A percentile compares a stretch with the other conserved stretches of the same genome.
These are phyloP conservation scores for Phlebopus sp. DNA, from an alignment of 1,284 basidiomycete genomes.

Conservation along the genomic window DNA sequence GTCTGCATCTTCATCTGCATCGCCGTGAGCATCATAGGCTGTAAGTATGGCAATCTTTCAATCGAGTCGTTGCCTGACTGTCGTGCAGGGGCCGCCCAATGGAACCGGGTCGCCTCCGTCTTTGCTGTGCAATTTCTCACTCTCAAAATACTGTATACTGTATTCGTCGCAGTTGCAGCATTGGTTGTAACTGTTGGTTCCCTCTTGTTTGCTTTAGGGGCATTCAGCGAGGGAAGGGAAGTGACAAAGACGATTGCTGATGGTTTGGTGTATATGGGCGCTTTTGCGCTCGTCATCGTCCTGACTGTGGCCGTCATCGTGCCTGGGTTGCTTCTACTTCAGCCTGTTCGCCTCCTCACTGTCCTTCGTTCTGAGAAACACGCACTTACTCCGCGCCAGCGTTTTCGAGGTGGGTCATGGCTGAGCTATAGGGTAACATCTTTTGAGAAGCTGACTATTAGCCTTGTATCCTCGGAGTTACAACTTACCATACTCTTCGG, in stretches of 20 bases:
- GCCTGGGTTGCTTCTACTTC: slow-evolving; percentile 68
- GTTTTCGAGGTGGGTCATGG: slow-evolving; percentile 63
- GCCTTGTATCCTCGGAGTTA: slow-evolving; percentile 73
- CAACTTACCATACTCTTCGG: slow-evolving; percentile 62
- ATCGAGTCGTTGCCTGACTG: slow-evolving; percentile 2
- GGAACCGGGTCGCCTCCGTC: slow-evolving; percentile 59
- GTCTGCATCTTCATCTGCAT: slow-evolving; percentile 56
- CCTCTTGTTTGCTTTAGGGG: slow-evolving; percentile 61
- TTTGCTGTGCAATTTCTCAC: slow-evolving; percentile 57
- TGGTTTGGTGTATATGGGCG: slow-evolving; percentile 69
- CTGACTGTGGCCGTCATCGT: slow-evolving; percentile 68
- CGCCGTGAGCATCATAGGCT: slow-evolving; percentile 50
- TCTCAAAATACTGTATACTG: slow-evolving; percentile 67
- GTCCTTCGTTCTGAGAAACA: slow-evolving; percentile 51
- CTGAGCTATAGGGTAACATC: not conserved
- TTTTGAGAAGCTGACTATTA: slow-evolving; percentile 27
- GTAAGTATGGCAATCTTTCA: slow-evolving; percentile 42
- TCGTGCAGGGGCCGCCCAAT: slow-evolving; percentile 43
- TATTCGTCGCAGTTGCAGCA: slow-evolving; percentile 54
- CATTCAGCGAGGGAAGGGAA: slow-evolving; percentile 45
- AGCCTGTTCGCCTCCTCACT: slow-evolving; percentile 59
- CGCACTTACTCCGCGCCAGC: slow-evolving; percentile 71
- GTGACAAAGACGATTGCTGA: slow-evolving; percentile 54
- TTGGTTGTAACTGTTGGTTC: slow-evolving; percentile 69
- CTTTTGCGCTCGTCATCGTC: slow-evolving; percentile 59